A percentile compares a stretch with the other conserved stretches of the same genome.
Conservation (phyloP, 139 green algal genomes). For the Chlorella sp. region DNA sequence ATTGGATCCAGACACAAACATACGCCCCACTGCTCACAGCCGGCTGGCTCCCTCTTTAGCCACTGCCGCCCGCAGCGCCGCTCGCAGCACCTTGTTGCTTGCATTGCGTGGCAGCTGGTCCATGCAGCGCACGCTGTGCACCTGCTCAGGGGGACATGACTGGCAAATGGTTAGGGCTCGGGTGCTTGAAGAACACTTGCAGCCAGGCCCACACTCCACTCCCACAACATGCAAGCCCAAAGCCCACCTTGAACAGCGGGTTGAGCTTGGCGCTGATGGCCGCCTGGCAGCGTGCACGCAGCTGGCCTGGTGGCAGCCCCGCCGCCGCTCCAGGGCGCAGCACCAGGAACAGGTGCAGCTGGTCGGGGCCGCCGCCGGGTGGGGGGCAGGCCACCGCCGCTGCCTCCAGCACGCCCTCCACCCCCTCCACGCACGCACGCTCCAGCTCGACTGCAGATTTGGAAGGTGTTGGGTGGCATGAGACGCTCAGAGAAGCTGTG, state of each 20-base stretch:
- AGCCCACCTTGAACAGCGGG: slow-evolving; percentile 89
- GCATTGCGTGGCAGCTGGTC: slow-evolving; percentile 81
- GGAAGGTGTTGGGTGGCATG: background rate
- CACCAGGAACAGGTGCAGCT: slow-evolving; percentile 86
- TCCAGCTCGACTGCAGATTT: slow-evolving; percentile 86
- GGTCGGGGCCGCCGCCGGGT: slow-evolving; percentile 83
- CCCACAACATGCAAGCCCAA: background rate
- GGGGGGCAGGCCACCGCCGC: slow-evolving; percentile 83
- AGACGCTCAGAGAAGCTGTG: no score
- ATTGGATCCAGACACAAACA: no score
- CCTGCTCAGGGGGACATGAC: background rate
- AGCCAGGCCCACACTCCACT: background rate
- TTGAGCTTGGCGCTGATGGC: slow-evolving; percentile 83
- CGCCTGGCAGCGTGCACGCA: slow-evolving; percentile 62
- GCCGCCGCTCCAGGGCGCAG: slow-evolving; percentile 25
- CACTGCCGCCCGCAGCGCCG: slow-evolving; percentile 69
- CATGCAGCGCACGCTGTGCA: background rate
- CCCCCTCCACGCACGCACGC: slow-evolving; percentile 58
- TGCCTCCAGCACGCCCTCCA: slow-evolving; percentile 62
- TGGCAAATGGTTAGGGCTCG: no score
- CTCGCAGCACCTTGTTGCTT: slow-evolving; percentile 92
- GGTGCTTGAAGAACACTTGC: no score
- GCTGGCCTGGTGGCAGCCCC: background rate
- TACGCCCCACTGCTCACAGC: no score
- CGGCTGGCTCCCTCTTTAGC: background rate